phyloP scores from a whole-genome alignment of 2,329 filamentous ascomycete genomes.

The Cadophora sp. region DNA sequence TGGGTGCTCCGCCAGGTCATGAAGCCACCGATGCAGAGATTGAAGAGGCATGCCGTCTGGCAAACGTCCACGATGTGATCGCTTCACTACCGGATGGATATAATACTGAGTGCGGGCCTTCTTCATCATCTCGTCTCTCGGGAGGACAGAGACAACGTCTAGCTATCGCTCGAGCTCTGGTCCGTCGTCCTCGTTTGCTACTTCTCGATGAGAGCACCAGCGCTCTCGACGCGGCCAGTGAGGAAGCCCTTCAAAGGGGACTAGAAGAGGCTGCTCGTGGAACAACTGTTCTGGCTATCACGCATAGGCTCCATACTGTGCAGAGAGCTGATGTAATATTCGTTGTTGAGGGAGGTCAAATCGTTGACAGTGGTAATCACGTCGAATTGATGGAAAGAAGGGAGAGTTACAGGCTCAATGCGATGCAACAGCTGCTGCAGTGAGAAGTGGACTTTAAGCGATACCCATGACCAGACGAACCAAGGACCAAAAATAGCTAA shows the following conservation, averaged over 20 bases:
- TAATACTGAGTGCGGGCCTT: slow-evolving; percentile 87
- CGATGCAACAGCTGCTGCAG: slow-evolving; percentile 11
- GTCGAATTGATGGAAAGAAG: slow-evolving; percentile 53
- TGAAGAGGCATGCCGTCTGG: slow-evolving; percentile 80
- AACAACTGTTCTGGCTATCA: slow-evolving; percentile 79
- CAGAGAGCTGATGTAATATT: slow-evolving; percentile 92
- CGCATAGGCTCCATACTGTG: slow-evolving; percentile 91
- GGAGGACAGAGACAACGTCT: slow-evolving; percentile 96
- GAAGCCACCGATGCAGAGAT: slow-evolving; percentile 51
- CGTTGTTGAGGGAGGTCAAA: slow-evolving; percentile 80
- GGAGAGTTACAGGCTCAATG: slow-evolving; percentile 11
- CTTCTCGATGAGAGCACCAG: slow-evolving; percentile 93
- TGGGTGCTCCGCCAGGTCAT: slow-evolving; percentile 61
- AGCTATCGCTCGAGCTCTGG: slow-evolving; percentile 85
- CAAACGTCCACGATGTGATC: slow-evolving; percentile 93
- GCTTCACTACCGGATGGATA: slow-evolving; percentile 81
- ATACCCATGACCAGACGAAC: not conserved
- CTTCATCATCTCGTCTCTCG: slow-evolving; percentile 82
- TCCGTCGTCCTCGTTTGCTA: slow-evolving; percentile 87
- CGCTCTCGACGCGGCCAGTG: slow-evolving; percentile 88
- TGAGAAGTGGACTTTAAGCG: not conserved
- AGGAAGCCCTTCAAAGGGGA: slow-evolving; percentile 89
- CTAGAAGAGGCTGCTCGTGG: slow-evolving; percentile 85
- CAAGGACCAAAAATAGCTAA: too few relatives aligned
- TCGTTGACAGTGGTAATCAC: slow-evolving; percentile 89